Evolutionary conservation across 495 filamentous ascomycete species (phyloP).

Genomic region (Aspergillus heteromorphus): DNA sequence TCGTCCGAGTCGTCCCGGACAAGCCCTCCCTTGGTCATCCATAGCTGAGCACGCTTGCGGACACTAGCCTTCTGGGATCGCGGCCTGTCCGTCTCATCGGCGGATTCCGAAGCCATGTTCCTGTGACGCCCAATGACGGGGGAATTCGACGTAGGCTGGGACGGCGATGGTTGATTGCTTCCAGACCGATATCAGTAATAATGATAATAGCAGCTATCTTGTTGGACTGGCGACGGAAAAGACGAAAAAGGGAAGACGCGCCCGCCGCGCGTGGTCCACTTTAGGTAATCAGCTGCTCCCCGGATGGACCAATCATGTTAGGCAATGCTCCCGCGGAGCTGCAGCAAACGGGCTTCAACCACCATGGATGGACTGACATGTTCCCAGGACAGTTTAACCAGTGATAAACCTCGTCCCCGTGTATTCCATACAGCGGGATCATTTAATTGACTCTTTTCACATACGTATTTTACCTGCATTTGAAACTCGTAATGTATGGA

Average conservation of each 20-base stretch:
- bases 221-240: neutral
- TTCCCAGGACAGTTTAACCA: too few species aligned
- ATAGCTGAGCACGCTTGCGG: constrained; percentile 50
- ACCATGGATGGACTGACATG: too few species aligned
- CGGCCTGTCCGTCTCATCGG: constrained; percentile 14
- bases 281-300: neutral
- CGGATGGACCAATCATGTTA: neutral
- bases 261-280: neutral
- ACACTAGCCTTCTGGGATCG: constrained; percentile 19
- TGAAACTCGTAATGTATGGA: too few species aligned
- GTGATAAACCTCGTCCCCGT: too few species aligned
- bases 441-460: too few species aligned
- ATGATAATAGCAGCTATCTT: neutral
- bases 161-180: neutral
- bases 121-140: neutral
- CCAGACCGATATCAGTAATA: neutral
- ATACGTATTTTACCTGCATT: too few species aligned
- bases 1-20: constrained; percentile 85
- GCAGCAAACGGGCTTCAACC: neutral
- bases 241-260: neutral
- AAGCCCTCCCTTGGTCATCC: constrained; percentile 61
- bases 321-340: neutral
- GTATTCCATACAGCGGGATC: too few species aligned
- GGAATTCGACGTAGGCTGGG: neutral
- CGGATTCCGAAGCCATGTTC: constrained; percentile 17